Percentiles rank a stretch among this genome's conserved stretches.
Conservation (phyloP, 2,329 filamentous ascomycete species). For the Fusarium verticillioides region DNA sequence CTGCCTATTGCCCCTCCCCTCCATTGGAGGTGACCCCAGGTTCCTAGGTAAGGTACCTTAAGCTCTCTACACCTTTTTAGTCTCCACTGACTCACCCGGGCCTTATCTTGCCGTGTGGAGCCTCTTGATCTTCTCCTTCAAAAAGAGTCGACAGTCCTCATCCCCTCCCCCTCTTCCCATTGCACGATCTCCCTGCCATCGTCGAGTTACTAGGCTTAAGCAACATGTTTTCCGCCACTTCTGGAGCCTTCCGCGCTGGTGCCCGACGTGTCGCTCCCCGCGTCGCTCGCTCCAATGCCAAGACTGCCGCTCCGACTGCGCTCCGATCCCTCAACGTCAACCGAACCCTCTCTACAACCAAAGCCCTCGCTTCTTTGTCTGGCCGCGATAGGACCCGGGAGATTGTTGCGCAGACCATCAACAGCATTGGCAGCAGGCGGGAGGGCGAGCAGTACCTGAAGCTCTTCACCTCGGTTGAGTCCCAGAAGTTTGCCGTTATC, state of each 20-base stretch:
- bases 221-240: conserved; percentile 57
- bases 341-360: conserved; percentile 45
- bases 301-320: conserved; percentile 38
- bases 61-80: not conserved
- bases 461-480: conserved; percentile 95
- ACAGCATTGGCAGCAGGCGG: conserved; percentile 94
- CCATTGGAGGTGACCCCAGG: conserved; percentile 12
- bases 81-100: not conserved
- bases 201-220: conserved; percentile 40
- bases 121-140: conserved; percentile 5
- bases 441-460: conserved; percentile 98
- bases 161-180: conserved; percentile 9
- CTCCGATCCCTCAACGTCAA: conserved; percentile 41
- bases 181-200: conserved; percentile 11
- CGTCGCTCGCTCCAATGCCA: conserved; percentile 28
- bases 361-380: conserved; percentile 32
- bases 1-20: conserved; percentile 36
- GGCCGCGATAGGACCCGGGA: conserved; percentile 48
- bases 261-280: conserved; percentile 55
- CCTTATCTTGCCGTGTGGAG: conserved; percentile 5
- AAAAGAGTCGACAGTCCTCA: conserved; percentile 21
- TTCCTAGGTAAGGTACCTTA: not conserved
- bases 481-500: conserved; percentile 97
- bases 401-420: conserved; percentile 70
- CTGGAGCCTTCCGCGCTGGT: conserved; percentile 57